These are phyloP conservation scores for Edaphochlamys debaryana DNA, from an alignment of 139 green algal genomes.

Conservation along the genomic window DNA sequence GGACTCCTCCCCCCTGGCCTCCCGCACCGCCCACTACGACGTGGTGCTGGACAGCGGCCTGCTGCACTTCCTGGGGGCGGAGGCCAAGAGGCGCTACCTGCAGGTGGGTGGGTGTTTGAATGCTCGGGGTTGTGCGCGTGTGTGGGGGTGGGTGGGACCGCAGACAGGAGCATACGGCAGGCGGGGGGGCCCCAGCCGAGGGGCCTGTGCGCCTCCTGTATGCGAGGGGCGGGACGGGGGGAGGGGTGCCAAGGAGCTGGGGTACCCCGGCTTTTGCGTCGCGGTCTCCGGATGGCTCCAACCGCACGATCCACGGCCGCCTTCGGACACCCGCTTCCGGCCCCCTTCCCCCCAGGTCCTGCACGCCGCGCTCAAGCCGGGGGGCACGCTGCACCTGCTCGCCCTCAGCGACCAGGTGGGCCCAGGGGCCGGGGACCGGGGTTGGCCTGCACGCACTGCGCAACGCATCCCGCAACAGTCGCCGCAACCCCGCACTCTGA, in stretches of 20 bases:
- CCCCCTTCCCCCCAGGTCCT: background rate
- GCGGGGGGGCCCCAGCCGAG: too few relatives aligned
- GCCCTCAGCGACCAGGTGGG: conserved; percentile 7
- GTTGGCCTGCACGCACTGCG: too few relatives aligned
- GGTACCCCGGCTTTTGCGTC: too few relatives aligned
- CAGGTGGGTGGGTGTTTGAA: background rate
- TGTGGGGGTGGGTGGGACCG: background rate
- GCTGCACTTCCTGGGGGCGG: background rate
- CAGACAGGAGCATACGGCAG: too few relatives aligned
- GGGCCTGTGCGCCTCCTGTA: too few relatives aligned
- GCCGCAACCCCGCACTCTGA: too few relatives aligned
- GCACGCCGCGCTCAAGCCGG: background rate
- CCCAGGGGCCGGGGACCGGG: background rate
- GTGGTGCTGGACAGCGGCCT: background rate
- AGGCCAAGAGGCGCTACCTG: background rate
- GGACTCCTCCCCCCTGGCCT: background rate
- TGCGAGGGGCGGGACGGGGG: too few relatives aligned
- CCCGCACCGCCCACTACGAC: background rate
- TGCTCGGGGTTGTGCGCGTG: too few relatives aligned
- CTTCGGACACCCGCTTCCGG: background rate
- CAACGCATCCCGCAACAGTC: too few relatives aligned
- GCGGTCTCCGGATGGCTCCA: too few relatives aligned
- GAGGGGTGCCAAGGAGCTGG: too few relatives aligned
- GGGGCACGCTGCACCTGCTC: background rate
- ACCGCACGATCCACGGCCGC: too few relatives aligned